phyloP scores from a whole-genome alignment of 371 early-diverging fungal genomes.

The Mortierella sp. region DNA sequence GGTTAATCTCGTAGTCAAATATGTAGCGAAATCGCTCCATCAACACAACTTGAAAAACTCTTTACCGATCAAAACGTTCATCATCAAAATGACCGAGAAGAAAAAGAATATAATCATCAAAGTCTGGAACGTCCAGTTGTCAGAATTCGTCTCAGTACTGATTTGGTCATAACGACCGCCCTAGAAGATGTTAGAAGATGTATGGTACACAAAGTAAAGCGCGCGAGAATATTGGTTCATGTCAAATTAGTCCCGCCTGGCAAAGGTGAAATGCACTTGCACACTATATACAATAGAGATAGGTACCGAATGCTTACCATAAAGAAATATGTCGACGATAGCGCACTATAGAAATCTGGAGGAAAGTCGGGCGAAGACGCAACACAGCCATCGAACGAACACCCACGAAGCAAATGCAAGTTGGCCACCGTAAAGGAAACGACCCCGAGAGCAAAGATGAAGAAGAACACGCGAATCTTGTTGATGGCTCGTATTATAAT shows the following conservation, averaged over 20 bases:
- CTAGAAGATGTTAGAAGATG: too few species aligned
- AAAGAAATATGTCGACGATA: slow-evolving; percentile 33
- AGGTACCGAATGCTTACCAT: too few species aligned
- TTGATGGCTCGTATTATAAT: slow-evolving; percentile 19
- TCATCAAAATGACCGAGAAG: slow-evolving; percentile 36
- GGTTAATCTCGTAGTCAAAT: neutral
- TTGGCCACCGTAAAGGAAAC: slow-evolving; percentile 19
- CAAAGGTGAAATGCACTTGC: too few species aligned
- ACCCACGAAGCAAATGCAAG: slow-evolving; percentile 22
- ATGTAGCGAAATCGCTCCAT: neutral
- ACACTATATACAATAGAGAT: too few species aligned
- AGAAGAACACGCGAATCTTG: too few species aligned
- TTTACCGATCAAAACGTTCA: slow-evolving; percentile 41
- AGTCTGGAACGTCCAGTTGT: slow-evolving; percentile 20
- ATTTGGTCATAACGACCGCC: slow-evolving; percentile 26
- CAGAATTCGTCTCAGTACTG: slow-evolving; percentile 1
- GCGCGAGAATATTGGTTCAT: too few species aligned
- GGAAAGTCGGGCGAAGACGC: slow-evolving; percentile 16
- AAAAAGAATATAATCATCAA: slow-evolving; percentile 33
- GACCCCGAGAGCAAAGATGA: slow-evolving; percentile 17
- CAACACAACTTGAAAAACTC: too few species aligned
- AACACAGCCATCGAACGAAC: slow-evolving; percentile 1
- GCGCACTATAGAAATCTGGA: slow-evolving; percentile 1
- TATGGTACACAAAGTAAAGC: too few species aligned
- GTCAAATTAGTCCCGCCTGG: too few species aligned